These are phyloP conservation scores for Sporothrix mexicana DNA, from an alignment of 2,329 filamentous ascomycete genomes.

Conservation along the genomic window DNA sequence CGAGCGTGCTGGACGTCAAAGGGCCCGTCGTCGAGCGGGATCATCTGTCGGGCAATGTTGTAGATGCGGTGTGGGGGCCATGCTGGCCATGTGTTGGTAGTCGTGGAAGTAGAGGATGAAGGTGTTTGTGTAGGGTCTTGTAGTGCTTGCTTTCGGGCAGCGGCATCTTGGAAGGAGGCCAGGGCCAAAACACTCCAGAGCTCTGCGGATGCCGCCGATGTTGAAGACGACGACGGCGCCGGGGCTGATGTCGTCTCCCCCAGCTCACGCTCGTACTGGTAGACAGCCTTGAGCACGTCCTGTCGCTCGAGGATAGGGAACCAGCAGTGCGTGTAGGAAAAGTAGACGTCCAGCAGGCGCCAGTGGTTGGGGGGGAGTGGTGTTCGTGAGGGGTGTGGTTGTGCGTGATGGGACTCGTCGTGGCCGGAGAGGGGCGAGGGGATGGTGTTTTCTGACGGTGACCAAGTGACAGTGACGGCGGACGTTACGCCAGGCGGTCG, in stretches of 20 bases:
- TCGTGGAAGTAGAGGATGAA: not conserved
- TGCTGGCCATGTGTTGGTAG: not conserved
- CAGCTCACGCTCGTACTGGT: slow-evolving; percentile 46
- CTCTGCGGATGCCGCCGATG: slow-evolving; percentile 46
- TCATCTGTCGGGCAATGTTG: slow-evolving; percentile 54
- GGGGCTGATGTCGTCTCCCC: not conserved
- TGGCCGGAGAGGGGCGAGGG: not conserved
- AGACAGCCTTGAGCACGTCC: slow-evolving; percentile 58
- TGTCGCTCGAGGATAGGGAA: slow-evolving; percentile 74
- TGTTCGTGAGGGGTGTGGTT: not conserved
- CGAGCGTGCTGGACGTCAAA: slow-evolving; percentile 60
- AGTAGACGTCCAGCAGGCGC: slow-evolving; percentile 72
- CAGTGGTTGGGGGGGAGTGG: slow-evolving; percentile 60
- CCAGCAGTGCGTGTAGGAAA: slow-evolving; percentile 78
- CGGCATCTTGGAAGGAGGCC: slow-evolving; percentile 59
- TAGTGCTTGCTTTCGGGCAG: slow-evolving; percentile 35
- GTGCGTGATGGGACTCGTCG: not conserved
- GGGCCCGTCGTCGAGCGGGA: slow-evolving; percentile 56
- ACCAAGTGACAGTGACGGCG: slow-evolving; percentile 43
- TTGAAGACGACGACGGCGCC: not conserved
- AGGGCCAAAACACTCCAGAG: slow-evolving; percentile 66
- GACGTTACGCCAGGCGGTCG: slow-evolving; percentile 1
- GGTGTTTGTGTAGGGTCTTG: not conserved
- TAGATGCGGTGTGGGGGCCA: slow-evolving; percentile 53
- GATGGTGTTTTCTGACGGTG: slow-evolving; percentile 45